These are phyloP conservation scores for Lophiostoma macrostomum DNA, from an alignment of 495 filamentous ascomycete species.

Conservation along the genomic window DNA sequence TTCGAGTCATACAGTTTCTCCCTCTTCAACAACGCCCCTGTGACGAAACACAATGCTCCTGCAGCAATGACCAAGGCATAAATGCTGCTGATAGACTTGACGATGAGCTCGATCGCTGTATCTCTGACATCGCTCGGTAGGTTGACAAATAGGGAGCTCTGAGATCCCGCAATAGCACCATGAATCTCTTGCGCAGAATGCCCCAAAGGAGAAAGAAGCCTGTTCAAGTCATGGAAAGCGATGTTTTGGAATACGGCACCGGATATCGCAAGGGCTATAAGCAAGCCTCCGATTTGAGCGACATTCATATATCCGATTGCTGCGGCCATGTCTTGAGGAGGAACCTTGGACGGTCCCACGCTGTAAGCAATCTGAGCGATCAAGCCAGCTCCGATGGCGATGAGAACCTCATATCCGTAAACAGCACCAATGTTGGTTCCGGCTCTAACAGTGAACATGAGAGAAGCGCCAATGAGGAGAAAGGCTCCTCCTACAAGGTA, in stretches of 20 bases:
- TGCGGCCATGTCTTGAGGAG: constrained; percentile 9
- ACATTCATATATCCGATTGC: constrained; percentile 30
- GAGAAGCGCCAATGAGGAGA: constrained; percentile 25
- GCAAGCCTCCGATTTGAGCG: constrained; percentile 25
- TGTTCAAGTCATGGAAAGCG: constrained; percentile 17
- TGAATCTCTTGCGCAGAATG: too few species aligned
- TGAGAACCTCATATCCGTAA: constrained; percentile 29
- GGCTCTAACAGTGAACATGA: constrained; percentile 14
- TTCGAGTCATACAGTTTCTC: too few species aligned
- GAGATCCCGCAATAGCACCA: too few species aligned
- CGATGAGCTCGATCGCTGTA: too few species aligned
- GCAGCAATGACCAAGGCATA: too few species aligned
- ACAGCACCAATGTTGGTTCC: constrained; percentile 10
- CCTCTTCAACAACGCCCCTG: too few species aligned
- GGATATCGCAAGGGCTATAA: constrained; percentile 26
- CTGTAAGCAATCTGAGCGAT: constrained; percentile 18
- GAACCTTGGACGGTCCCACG: constrained; percentile 2
- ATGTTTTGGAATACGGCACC: constrained; percentile 30
- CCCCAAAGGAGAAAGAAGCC: too few species aligned
- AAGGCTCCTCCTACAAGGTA: constrained; percentile 24
- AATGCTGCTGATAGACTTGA: too few species aligned
- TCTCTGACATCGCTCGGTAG: too few species aligned
- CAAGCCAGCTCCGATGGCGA: constrained; percentile 25
- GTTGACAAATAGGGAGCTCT: too few species aligned
- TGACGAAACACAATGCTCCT: too few species aligned